Evolutionary conservation across 202 grass and related monocot genomes (phyloP).

Genomic region (Setaria viridis): DNA sequence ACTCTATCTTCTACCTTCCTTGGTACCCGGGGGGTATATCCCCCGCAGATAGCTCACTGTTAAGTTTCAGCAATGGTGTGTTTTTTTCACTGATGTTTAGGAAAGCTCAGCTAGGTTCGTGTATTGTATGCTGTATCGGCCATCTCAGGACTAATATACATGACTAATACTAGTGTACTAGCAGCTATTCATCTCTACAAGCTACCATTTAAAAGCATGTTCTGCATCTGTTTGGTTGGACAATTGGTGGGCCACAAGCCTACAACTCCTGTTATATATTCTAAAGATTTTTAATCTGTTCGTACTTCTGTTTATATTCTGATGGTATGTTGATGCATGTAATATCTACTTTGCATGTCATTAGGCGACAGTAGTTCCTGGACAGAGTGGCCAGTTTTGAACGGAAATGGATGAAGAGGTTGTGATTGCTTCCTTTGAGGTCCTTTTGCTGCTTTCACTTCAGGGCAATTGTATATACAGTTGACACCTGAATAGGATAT

Average conservation of each 20-base stretch:
- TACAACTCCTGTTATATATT: not conserved
- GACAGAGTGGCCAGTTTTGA: not conserved
- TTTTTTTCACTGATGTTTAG: not conserved
- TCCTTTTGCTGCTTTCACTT: not conserved
- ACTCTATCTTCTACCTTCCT: too few species aligned
- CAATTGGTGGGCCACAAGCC: not conserved
- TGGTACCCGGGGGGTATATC: too few species aligned
- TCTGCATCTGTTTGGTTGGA: conserved; percentile 31
- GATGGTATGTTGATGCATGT: not conserved
- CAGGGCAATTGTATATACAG: not conserved
- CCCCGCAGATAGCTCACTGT: not conserved
- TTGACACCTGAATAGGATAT: not conserved
- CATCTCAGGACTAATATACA: not conserved
- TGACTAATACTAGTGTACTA: not conserved
- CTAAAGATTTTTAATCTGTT: not conserved
- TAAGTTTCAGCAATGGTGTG: not conserved
- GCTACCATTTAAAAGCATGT: not conserved
- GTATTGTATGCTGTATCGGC: not conserved
- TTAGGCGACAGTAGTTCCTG: not conserved
- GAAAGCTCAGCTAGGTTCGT: not conserved
- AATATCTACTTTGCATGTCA: not conserved
- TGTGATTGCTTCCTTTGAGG: not conserved
- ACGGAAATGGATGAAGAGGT: not conserved
- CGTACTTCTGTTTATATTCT: not conserved
- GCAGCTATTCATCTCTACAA: not conserved